Percentiles rank a stretch among this genome's conserved stretches.
Conservation (phyloP, 2,329 filamentous ascomycete species). For the Exserohilum rostratum region DNA sequence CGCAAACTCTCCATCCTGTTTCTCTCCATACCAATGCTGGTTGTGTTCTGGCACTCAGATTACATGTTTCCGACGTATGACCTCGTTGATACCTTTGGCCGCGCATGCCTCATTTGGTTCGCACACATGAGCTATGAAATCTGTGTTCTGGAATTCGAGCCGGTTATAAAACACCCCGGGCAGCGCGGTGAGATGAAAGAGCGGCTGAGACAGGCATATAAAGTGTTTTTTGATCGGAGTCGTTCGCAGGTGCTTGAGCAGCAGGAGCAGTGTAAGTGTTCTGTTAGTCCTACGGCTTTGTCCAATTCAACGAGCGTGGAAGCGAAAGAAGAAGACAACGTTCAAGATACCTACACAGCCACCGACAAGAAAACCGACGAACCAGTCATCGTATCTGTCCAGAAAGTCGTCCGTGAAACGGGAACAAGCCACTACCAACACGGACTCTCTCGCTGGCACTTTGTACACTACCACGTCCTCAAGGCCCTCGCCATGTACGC, state of each 20-base stretch:
- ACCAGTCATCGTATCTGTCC: background rate
- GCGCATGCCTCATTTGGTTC: conserved; percentile 29
- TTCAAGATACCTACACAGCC: background rate
- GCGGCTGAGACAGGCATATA: conserved; percentile 11
- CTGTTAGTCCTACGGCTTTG: background rate
- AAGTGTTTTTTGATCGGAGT: conserved; percentile 18
- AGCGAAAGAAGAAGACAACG: background rate
- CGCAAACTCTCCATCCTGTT: conserved; percentile 15
- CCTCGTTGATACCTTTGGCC: conserved; percentile 20
- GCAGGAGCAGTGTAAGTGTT: background rate
- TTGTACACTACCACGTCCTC: conserved; percentile 4
- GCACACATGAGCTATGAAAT: conserved; percentile 23
- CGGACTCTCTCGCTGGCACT: conserved; percentile 5
- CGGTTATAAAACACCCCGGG: background rate
- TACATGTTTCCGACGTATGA: conserved; percentile 7
- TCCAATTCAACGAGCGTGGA: background rate
- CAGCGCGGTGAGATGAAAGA: background rate
- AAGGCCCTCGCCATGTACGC: background rate
- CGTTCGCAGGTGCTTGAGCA: conserved; percentile 1
- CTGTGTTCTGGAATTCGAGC: conserved; percentile 12
- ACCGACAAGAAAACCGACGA: conserved; percentile 9
- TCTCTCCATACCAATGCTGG: conserved; percentile 14
- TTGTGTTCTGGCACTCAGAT: conserved; percentile 16
- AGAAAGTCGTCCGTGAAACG: background rate
- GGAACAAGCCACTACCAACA: background rate